Percentiles rank a stretch among this genome's conserved stretches.
Conservation (phyloP, 108 stramenopile genomes). For the Pseudonitzschia delicatissima region DNA sequence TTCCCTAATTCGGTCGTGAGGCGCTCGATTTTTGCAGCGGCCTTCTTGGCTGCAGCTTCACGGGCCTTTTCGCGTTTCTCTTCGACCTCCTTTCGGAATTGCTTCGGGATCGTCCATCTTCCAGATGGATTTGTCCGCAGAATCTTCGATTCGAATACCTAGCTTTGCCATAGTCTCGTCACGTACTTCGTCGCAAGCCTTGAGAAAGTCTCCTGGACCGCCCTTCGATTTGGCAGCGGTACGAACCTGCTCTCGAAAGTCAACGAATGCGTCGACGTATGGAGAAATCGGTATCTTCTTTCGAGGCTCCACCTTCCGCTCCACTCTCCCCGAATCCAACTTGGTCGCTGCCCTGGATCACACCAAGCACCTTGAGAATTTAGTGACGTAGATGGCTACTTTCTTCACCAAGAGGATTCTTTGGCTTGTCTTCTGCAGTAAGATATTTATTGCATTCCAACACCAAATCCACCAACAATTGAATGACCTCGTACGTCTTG, state of each 20-base stretch:
- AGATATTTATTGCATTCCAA: slow-evolving; percentile 84
- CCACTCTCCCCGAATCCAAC: slow-evolving; percentile 75
- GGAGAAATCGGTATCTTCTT: slow-evolving; percentile 60
- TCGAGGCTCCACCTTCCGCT: slow-evolving; percentile 28
- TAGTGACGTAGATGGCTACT: slow-evolving; percentile 85
- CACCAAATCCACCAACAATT: slow-evolving; percentile 72
- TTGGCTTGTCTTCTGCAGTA: slow-evolving; percentile 34
- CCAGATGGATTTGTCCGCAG: slow-evolving; percentile 81
- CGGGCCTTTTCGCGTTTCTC: slow-evolving; percentile 56
- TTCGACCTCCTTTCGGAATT: slow-evolving; percentile 73
- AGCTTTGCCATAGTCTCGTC: slow-evolving; percentile 83
- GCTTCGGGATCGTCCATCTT: slow-evolving; percentile 88
- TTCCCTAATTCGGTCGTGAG: slow-evolving; percentile 23
- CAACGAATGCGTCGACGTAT: slow-evolving; percentile 79
- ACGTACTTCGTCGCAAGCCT: slow-evolving; percentile 86
- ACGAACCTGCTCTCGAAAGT: slow-evolving; percentile 83
- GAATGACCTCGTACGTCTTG: slow-evolving; percentile 86
- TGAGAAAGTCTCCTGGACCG: slow-evolving; percentile 50
- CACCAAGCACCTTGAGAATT: slow-evolving; percentile 88
- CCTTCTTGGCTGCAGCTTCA: slow-evolving; percentile 57
- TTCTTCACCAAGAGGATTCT: slow-evolving; percentile 68
- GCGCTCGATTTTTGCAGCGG: slow-evolving; percentile 31
- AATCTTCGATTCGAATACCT: slow-evolving; percentile 93
- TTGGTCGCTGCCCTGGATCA: slow-evolving; percentile 68
- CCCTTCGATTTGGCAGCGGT: slow-evolving; percentile 46